Evolutionary conservation across 163 green algal species (phyloP).

Genomic region (Prototheca cutis): DNA sequence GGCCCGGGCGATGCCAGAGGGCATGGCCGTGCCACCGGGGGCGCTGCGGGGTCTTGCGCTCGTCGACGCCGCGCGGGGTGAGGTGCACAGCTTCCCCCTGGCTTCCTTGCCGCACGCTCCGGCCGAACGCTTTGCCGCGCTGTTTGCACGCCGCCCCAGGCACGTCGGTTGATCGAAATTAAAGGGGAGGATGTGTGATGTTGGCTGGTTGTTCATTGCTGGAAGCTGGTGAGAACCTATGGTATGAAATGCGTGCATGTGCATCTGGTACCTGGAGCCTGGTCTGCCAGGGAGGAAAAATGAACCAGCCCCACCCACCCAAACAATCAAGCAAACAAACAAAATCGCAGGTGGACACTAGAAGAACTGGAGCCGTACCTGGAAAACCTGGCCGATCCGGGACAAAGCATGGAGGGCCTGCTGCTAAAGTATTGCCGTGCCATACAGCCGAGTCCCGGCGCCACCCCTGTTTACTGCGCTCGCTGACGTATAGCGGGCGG

Average conservation of each 20-base stretch:
- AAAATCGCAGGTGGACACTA: constrained; percentile 37
- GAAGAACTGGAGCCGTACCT: constrained; percentile 52
- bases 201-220: no score
- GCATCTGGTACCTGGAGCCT: no score
- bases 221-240: no score
- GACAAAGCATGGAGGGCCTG: constrained; percentile 48
- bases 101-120: neutral
- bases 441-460: constrained; percentile 39
- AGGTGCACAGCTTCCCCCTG: constrained; percentile 1
- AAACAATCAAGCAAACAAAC: no score
- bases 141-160: neutral
- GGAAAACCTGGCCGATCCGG: constrained; percentile 25
- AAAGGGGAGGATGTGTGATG: no score
- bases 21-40: no score
- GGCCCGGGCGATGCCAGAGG: no score
- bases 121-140: neutral
- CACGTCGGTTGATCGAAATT: neutral
- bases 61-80: neutral
- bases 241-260: no score
- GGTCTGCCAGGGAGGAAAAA: no score
- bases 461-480: constrained; percentile 31
- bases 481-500: constrained; percentile 11
- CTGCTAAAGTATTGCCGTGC: constrained; percentile 56
- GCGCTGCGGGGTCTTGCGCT: neutral
- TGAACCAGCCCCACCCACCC: neutral